Evolutionary conservation across 2,329 filamentous ascomycete genomes (phyloP), one percentile per base, ranked within the genome.

Genomic region (Colletotrichum aenigma): DNA sequence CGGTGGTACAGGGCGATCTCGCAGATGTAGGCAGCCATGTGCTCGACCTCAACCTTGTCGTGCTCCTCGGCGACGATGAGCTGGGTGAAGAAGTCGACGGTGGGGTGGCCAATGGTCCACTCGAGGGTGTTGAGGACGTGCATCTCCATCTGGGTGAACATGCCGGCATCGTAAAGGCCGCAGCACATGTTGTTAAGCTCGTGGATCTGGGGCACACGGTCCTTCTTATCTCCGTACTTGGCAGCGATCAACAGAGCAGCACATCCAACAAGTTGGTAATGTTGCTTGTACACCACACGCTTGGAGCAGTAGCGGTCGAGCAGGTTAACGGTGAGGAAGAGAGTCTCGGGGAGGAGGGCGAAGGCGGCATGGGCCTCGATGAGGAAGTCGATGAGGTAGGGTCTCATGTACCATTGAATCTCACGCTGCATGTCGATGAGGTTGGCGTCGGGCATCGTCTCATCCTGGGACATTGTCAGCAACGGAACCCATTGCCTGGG

Each of bases 61-160:
- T 87, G 86, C 83, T 94, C 95, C 84, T 98, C 95, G 61, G 94
- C 91, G 52, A 97, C 91, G 77, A 96, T 95, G 77, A 98, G 88
- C 82, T 98, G 94, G 62, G 97, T 91, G 87, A 98, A 99, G 84
- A 94, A 95, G 85, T 98, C 96, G 79, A 98, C 95, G 32, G 97
- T 98, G 2, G 97, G 96, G 86, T 98, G 96, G 71, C 97, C 97
- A 79, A 99, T 94, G 79, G 94, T 93, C 97, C 97, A 99, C 84
- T 97, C 95, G 75, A 99, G 91, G 2, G 97, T 99, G 87, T 98
- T 97, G 80, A 99, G 91, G 48, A 99, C 96, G 85, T 99, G 97
- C 96, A 97, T 98, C 88, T 99, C 97, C 97, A 99, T 99, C 86
- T 99, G 97, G 13, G 96, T 96, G 87, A 99, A 99, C 97, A 99